Evolutionary conservation across 164 flowering plant genomes (phyloP).

Genomic region (Buxus sempervirens): DNA sequence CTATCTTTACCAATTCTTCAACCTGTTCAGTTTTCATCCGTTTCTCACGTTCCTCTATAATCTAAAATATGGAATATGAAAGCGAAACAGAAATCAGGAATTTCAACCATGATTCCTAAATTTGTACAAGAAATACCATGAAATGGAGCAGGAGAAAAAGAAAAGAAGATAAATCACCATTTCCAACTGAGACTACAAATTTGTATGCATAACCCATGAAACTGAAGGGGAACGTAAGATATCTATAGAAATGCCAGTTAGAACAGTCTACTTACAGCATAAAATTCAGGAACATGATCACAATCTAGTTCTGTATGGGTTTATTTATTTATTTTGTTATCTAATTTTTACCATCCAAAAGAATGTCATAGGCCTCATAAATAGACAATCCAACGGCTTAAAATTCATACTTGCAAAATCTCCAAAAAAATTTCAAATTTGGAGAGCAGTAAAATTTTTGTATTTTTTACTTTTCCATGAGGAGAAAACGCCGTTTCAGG

Average conservation of each 20-base stretch:
- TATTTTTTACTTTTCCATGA: too few species aligned
- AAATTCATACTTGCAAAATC: too few species aligned
- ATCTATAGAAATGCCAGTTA: background rate
- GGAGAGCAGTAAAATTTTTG: too few species aligned
- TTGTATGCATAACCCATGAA: background rate
- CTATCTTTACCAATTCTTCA: slow-evolving; percentile 24
- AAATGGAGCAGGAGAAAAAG: too few species aligned
- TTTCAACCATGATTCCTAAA: background rate
- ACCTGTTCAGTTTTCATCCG: slow-evolving; percentile 21
- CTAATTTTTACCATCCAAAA: background rate
- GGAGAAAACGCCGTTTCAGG: too few species aligned
- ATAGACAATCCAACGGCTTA: too few species aligned
- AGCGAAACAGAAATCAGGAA: background rate
- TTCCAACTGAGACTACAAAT: too few species aligned
- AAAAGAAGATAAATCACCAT: too few species aligned
- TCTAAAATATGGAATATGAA: slow-evolving; percentile 12
- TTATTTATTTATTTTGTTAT: background rate
- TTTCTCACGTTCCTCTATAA: slow-evolving; percentile 23
- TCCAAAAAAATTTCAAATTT: too few species aligned
- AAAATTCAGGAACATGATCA: background rate
- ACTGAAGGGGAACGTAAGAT: background rate
- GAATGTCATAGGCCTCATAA: too few species aligned
- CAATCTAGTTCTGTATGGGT: background rate
- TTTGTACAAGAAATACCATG: background rate
- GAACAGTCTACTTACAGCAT: background rate